These are phyloP conservation scores for Saccharomycopsis malanga DNA, from an alignment of 805 yeast genomes.

Conservation along the genomic window DNA sequence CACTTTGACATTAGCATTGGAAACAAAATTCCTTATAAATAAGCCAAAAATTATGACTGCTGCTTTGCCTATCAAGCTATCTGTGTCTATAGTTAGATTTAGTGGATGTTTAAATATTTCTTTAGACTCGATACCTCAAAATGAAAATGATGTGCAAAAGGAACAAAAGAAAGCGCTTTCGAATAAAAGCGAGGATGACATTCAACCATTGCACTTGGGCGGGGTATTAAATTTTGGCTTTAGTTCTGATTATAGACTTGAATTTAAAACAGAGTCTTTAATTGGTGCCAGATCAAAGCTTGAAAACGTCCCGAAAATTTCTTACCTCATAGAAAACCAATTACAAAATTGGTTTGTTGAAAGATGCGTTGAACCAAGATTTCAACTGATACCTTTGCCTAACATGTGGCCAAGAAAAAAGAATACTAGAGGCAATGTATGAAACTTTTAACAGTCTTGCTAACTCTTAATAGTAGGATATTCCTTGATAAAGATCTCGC, in stretches of 20 bases:
- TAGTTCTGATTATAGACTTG: slow-evolving; percentile 84
- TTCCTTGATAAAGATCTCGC: slow-evolving; percentile 23
- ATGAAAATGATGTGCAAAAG: slow-evolving; percentile 27
- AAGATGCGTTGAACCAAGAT: slow-evolving; percentile 89
- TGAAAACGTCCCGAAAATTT: slow-evolving; percentile 88
- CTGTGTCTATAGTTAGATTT: slow-evolving; percentile 85
- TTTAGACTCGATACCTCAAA: slow-evolving; percentile 33
- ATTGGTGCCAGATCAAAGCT: slow-evolving; percentile 90
- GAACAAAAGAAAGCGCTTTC: slow-evolving; percentile 20
- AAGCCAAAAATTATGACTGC: slow-evolving; percentile 83
- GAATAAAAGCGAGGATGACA: slow-evolving; percentile 15
- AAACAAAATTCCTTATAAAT: slow-evolving; percentile 70
- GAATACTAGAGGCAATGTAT: slow-evolving; percentile 37
- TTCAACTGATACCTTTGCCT: slow-evolving; percentile 78
- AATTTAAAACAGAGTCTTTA: slow-evolving; percentile 78
- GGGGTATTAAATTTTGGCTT: slow-evolving; percentile 77
- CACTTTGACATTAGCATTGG: slow-evolving; percentile 77
- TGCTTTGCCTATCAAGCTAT: slow-evolving; percentile 72
- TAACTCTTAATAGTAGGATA: background rate
- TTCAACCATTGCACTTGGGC: slow-evolving; percentile 13
- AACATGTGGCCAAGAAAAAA: slow-evolving; percentile 77
- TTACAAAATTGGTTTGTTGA: slow-evolving; percentile 87
- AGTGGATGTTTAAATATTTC: slow-evolving; percentile 85
- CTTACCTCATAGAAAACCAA: slow-evolving; percentile 74
- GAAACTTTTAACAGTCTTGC: background rate